Conservation (phyloP, 1,139 yeast species). For the Hanseniaspora sp. region DNA sequence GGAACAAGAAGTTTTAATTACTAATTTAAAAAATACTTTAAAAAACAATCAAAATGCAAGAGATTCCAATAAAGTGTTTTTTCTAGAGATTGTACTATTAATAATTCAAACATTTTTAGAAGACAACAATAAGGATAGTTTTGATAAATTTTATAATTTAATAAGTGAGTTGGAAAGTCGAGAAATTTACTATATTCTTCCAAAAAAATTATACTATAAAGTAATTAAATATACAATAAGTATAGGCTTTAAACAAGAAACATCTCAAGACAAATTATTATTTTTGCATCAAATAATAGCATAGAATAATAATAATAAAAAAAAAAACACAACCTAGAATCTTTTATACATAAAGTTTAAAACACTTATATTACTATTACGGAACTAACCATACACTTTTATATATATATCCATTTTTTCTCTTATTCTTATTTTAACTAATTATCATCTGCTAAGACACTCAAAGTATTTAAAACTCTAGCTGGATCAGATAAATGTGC, state of each 20-base stretch:
- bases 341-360: too few relatives aligned
- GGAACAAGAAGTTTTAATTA: background rate
- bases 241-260: background rate
- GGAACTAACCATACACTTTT: background rate
- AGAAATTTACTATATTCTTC: background rate
- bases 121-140: conserved; percentile 1
- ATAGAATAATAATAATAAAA: background rate
- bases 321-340: too few relatives aligned
- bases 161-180: background rate
- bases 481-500: conserved; percentile 79
- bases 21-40: background rate
- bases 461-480: conserved; percentile 77
- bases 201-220: background rate
- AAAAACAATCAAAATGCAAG: background rate
- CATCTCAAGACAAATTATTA: background rate
- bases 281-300: background rate
- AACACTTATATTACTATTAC: background rate
- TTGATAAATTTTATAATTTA: background rate
- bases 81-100: conserved; percentile 4
- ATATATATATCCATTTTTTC: background rate
- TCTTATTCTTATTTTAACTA: background rate
- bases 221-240: background rate
- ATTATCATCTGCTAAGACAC: conserved; percentile 35
- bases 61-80: background rate
- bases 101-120: conserved; percentile 1